Base-by-base conservation (phyloP, 768 basidiomycete genomes). In the Dioszegia aurantiaca region DNA sequence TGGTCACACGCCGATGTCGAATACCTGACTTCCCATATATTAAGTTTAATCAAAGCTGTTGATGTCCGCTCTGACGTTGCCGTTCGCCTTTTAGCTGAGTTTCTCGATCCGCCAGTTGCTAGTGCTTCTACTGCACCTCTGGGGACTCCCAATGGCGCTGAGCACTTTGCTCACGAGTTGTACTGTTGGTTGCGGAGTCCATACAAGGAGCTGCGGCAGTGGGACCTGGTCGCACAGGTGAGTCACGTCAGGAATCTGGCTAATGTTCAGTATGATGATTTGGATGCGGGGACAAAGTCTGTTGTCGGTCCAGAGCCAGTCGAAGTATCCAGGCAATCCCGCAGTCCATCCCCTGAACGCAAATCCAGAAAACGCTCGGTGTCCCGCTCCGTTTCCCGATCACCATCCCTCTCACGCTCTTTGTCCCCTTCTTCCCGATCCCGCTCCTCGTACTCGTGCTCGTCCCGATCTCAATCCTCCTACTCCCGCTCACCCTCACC, bases 161-260 rank as follows among this genome's bases (percentile, higher is more conserved):
- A 97, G 72, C 92, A 95, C 76, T 93, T 95, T 78, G 89, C 87
- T 8, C 92, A 97, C 77, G 92, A 97, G 77, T 82, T 95, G 37
- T 95, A 94, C 73, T 84, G 83, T 40, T 97, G 88, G 73, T 81
- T 94, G 19, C 83, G 92, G 49, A 93, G 90, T 9, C 92, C 92
- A 1, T 94, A 85, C 75, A 84, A 85, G 67, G 90, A 92, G 75
- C 81, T 95, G 23, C 82, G 84, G 51, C 80, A 83, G 11, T 97
- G 93, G 70, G 92, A 97, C 73, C 81, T 81, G 14, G 81, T 84
- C 4, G 88, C 85, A 14, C 91, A 95, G 83, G 91, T 88, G 65
- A 62, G 73, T 67, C 5, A 21, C 11, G 17, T 14, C 23, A 44
- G 4, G 11, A 27, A 21, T 23, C n/a, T 41, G n/a, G 31, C 47